These are phyloP conservation scores for Lycium ferocissimum DNA, from an alignment of 257 asterid genomes.

Conservation along the genomic window DNA sequence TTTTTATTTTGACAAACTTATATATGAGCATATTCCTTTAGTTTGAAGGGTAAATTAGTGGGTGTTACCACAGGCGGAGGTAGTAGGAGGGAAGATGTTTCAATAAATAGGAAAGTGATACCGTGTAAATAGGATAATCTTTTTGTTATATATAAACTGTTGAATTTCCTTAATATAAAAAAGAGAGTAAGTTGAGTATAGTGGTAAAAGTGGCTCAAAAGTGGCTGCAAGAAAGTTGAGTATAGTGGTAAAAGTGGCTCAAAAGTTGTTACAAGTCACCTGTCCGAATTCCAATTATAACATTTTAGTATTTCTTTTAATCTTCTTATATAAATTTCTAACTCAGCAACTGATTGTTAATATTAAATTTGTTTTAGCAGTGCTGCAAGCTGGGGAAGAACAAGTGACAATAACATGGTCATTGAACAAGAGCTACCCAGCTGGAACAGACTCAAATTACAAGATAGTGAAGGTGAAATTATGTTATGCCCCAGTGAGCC, in stretches of 20 bases:
- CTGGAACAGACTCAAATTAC: constrained; percentile 54
- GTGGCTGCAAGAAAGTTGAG: too few relatives aligned
- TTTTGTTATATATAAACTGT: not conserved
- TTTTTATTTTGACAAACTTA: too few relatives aligned
- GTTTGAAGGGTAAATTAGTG: not conserved
- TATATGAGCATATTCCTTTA: not conserved
- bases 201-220: too few relatives aligned
- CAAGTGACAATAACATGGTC: constrained; percentile 56
- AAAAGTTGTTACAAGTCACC: not conserved
- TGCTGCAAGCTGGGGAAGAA: constrained; percentile 58
- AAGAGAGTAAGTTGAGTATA: too few relatives aligned
- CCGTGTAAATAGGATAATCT: not conserved
- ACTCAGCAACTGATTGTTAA: not conserved
- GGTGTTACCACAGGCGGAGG: not conserved
- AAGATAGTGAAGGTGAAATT: constrained; percentile 52
- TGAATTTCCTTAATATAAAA: not conserved
- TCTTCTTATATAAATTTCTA: too few relatives aligned
- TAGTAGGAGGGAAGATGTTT: not conserved
- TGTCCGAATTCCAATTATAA: not conserved
- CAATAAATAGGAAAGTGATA: not conserved
- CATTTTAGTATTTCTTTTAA: too few relatives aligned
- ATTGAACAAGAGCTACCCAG: constrained; percentile 42
- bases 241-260: too few relatives aligned
- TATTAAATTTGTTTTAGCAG: constrained; percentile 40
- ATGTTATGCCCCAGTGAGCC: constrained; percentile 82